Evolutionary conservation across 208 protist genomes (phyloP), one percentile per base, ranked within the genome.

Genomic region (Leishmania major): DNA sequence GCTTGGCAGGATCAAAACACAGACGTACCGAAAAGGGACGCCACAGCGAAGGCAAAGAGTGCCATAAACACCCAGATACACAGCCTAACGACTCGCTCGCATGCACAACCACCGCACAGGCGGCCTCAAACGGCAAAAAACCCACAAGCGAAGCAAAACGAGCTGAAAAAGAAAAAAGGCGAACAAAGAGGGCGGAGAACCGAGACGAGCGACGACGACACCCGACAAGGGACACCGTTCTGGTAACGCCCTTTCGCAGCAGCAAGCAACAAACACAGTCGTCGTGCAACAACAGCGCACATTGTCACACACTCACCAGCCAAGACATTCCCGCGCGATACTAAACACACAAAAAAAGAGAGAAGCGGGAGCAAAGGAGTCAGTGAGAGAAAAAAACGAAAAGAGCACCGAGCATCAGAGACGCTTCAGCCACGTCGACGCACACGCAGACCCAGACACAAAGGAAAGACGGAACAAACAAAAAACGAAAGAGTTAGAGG

Each of bases 11-110:
- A 17, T 25, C 25, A 6, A 28, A 28, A 2, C 17, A 62, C 45
- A 60, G 49, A 59, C 82, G 47, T 15, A 35, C 59, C 76, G 47
- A 76, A 81, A 74, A 86, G 25, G 45, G 49, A 74, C 47, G 62
- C 28, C 59, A 79, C 69, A 80, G 57, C 59, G 70, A 80, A n/a
- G 73, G 43, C 62, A 31, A 72, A 28, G 69, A 66, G 31, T 55
- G 71, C 11, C 28, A 62, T 37, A 80, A n/a, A 37, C 35, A 78
- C 17, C 11, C n/a, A 84, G 22, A 25, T 11, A 77, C 40, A 66
- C 51, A 67, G 11, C 64, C 66, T 17, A 22, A 10, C 19, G 45
- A 60, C 28, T 15, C n/a, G 22, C 28, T 31, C 59, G 13, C 59
- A 62, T 17, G 17, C 57, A 62, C 57, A 10, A 19, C 57, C 6